These are phyloP conservation scores for Geotrichum klebahnii DNA, from an alignment of 1,139 yeast species.

Conservation along the genomic window DNA sequence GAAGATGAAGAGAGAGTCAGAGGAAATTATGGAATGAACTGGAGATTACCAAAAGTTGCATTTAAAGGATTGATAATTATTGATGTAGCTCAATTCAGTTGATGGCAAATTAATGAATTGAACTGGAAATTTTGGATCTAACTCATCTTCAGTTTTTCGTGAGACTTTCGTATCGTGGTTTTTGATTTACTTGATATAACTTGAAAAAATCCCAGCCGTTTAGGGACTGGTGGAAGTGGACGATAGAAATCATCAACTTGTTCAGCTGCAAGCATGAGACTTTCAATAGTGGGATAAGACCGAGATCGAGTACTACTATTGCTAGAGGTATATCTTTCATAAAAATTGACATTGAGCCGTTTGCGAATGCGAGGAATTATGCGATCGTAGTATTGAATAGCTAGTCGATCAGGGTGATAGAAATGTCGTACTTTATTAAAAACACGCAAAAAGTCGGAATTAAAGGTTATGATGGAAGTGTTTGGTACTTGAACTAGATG, in stretches of 20 bases:
- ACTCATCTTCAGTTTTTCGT: not conserved
- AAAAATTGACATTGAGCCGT: conserved; percentile 11
- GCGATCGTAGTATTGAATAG: conserved; percentile 20
- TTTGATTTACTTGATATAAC: not conserved
- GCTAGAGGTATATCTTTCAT: conserved; percentile 8
- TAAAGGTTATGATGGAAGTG: conserved; percentile 10
- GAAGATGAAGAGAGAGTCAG: too few relatives aligned
- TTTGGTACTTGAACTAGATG: conserved; percentile 1
- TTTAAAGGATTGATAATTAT: too few relatives aligned
- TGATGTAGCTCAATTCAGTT: too few relatives aligned
- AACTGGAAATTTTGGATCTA: not conserved
- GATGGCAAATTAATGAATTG: not conserved
- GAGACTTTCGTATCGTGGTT: not conserved
- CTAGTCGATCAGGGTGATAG: conserved; percentile 19
- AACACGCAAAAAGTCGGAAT: conserved; percentile 15
- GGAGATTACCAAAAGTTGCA: not conserved
- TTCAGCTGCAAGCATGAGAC: conserved; percentile 17
- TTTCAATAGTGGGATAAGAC: conserved; percentile 10
- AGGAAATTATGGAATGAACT: not conserved
- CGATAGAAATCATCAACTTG: conserved; percentile 18
- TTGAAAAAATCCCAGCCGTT: not conserved
- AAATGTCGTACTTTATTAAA: conserved; percentile 19
- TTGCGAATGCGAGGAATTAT: conserved; percentile 12
- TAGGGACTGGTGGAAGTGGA: conserved; percentile 17
- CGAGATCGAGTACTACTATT: not conserved